Evolutionary conservation across 176 grass and related monocot species (phyloP), one percentile per base, ranked within the genome.

Genomic region (sorghum (Sorghum bicolor)): DNA sequence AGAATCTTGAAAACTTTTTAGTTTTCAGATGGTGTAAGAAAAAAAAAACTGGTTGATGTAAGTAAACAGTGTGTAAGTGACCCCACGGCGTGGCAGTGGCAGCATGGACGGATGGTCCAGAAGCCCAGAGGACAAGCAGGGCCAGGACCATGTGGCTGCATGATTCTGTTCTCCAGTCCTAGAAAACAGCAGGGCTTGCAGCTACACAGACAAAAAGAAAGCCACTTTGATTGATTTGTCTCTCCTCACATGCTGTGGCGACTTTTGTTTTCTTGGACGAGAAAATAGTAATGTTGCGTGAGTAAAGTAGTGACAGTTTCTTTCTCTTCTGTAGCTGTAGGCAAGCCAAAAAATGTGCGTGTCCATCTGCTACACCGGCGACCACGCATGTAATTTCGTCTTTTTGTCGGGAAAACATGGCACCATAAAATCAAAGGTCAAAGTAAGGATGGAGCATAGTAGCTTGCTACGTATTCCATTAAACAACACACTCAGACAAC

Each of bases 171-270:
- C 19, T 37, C 20, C 13, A 22, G 29, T 64, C 76, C 53, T 60
- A 25, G 55, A 60, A 25, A 60, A 60, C 55, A 60, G 53, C 53
- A 20, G 19, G 48, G 48, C 48, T 22, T 55, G 50, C 1, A 55
- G 53, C 53, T 58, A 60, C 3, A 24, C 25, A 60, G 68, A 82
- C 52, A 82, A 84, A 83, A 84, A 68, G 24, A 82, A 72, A 43
- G 32, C 31, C 32, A 29, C 9, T 38, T 50, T 40, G 32, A 32
- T 47, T 74, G 43, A 74, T 74, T 74, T 74, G 29, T 76, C 10
- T 34, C 73, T 4, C 44, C 7, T 4, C 9, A 17, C 45, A 60
- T 57, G 47, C 12, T 15, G 44, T 32, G 29, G 4, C 50, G 20
- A 20, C 40, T 47, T 72, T 33, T 32, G 39, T 25, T 17, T 24